Evolutionary conservation across 2,329 filamentous ascomycete genomes (phyloP).

Genomic region (Aspergillus sp.): DNA sequence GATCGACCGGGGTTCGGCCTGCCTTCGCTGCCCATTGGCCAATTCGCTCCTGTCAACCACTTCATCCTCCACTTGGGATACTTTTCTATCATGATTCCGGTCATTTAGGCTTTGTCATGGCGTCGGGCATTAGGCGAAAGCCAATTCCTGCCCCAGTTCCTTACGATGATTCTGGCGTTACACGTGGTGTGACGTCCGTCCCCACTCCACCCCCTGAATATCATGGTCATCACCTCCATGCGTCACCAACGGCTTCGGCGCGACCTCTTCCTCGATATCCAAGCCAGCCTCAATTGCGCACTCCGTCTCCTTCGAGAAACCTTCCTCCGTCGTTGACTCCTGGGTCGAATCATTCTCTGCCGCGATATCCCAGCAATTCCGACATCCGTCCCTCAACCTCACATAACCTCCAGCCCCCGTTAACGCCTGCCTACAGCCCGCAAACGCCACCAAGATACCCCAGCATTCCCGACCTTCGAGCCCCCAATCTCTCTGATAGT

Average conservation of each 20-base stretch:
- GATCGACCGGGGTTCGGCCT: background rate
- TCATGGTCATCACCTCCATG: background rate
- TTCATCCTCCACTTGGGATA: background rate
- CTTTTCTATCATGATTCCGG: background rate
- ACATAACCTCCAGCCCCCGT: background rate
- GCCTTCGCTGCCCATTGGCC: background rate
- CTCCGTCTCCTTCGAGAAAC: background rate
- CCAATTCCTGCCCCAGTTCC: background rate
- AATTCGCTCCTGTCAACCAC: background rate
- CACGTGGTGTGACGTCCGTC: background rate
- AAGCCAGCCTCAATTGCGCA: background rate
- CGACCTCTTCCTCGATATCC: background rate
- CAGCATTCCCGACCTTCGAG: background rate
- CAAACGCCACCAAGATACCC: background rate
- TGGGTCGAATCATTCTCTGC: background rate
- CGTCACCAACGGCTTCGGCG: too few relatives aligned
- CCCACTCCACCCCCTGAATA: background rate
- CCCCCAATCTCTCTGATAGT: background rate
- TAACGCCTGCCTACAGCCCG: background rate
- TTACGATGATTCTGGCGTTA: background rate
- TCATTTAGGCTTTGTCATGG: background rate
- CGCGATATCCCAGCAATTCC: background rate
- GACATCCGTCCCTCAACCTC: background rate
- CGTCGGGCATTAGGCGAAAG: background rate
- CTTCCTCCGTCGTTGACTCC: background rate